Evolutionary conservation across 129 eudicot species (phyloP), one percentile per base, ranked within the genome.

Genomic region (Lactuca saligna): DNA sequence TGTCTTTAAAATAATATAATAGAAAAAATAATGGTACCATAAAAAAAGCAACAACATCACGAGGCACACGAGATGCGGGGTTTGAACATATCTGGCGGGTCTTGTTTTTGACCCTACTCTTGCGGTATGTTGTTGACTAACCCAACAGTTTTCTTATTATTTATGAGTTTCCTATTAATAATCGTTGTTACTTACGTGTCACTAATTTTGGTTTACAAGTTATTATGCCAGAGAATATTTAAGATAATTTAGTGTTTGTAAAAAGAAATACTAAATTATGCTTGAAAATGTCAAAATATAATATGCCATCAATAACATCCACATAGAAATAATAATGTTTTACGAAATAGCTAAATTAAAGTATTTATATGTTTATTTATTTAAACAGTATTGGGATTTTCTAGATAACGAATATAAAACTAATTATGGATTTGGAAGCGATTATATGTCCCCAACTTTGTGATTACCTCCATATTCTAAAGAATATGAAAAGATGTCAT

Each of bases 21-120:
- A 0, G 7, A 8, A 7, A 39, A 39, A 39, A 39, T 39, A 39
- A 35, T 35, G 38, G 38, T 35, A 35, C 38, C 38, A 35, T 51
- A 31, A 54, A 14, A 61, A 49, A 20, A 3, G 57, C 39, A 39
- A 31, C 53, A 50, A 53, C 20, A 41, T 63, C 63, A 73, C 34
- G 70, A 61, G 70, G 50, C 63, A 38, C 35, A 56, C 63, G 61
- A 54, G 63, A 68, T 51, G 58, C 31, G 71, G 71, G 35, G 29
- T 33, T 66, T 39, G 65, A 69, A 38, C 56, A 57, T 56, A 57
- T 56, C 65, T 72, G 20, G 37, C 35, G 65, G 74, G 75, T 71
- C 65, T 11, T 57, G 56, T 64, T 46, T 42, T 64, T 70, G 72
- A 70, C 73, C 73, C 82, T 65, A 69, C 53, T 53, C 64, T 69